These are phyloP conservation scores for Mucor lusitanicus DNA, from an alignment of 371 early-diverging fungal genomes.

Conservation along the genomic window DNA sequence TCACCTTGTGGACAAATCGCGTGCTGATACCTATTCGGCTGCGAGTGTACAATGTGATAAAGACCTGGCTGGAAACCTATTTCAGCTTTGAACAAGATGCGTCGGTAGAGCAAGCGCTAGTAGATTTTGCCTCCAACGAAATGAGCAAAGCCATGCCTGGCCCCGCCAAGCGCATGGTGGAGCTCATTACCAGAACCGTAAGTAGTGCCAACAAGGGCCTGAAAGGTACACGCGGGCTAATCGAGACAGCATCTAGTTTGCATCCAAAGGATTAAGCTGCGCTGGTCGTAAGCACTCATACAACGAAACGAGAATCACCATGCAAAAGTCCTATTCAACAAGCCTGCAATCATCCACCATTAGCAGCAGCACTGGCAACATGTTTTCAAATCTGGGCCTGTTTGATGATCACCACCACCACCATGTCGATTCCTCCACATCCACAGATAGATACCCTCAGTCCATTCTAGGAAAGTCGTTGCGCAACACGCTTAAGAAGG, in stretches of 20 bases:
- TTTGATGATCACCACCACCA: constrained; percentile 40
- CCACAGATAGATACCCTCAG: constrained; percentile 24
- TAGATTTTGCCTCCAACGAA: constrained; percentile 28
- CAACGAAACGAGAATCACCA: not conserved
- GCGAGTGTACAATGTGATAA: constrained; percentile 87
- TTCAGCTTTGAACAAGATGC: constrained; percentile 69
- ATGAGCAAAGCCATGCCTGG: constrained; percentile 44
- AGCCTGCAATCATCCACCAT: constrained; percentile 24
- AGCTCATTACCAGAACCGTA: constrained; percentile 40
- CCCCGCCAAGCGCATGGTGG: constrained; percentile 47
- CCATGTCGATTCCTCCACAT: not conserved
- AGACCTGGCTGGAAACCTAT: constrained; percentile 88
- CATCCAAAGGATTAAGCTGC: constrained; percentile 11
- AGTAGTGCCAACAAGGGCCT: not conserved
- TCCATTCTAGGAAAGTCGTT: constrained; percentile 34
- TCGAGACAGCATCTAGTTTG: constrained; percentile 10
- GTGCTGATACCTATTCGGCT: constrained; percentile 86
- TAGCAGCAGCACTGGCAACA: constrained; percentile 15
- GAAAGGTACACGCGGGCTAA: not conserved
- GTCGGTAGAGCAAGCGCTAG: constrained; percentile 24
- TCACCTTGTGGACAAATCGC: constrained; percentile 79
- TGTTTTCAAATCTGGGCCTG: constrained; percentile 36
- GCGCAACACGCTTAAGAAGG: constrained; percentile 37
- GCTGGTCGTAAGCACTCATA: constrained; percentile 13
- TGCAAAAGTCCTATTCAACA: constrained; percentile 14